phyloP scores from a whole-genome alignment of 345 rosid genomes.

The Syzygium jambos region DNA sequence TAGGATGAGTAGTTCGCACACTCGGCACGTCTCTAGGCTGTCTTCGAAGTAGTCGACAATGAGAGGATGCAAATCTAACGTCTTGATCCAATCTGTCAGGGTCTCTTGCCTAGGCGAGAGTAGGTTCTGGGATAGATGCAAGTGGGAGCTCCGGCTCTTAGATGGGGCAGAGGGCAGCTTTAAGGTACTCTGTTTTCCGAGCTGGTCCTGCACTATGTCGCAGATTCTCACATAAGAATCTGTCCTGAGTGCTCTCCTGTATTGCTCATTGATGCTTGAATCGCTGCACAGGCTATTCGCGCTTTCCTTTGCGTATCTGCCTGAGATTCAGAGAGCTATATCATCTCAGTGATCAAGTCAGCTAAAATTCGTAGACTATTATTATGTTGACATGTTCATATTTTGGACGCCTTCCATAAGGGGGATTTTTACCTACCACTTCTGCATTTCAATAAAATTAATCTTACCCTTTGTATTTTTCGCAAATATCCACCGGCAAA shows the following conservation, averaged over 20 bases:
- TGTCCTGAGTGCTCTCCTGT: not conserved
- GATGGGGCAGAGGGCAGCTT: not conserved
- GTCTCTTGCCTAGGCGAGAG: slow-evolving; percentile 54
- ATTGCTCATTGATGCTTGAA: not conserved
- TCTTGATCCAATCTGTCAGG: slow-evolving; percentile 20
- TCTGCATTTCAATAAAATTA: not conserved
- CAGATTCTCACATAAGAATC: not conserved
- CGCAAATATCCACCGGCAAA: not conserved
- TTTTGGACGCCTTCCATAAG: not conserved
- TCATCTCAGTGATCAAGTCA: not conserved
- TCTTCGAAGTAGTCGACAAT: slow-evolving; percentile 38
- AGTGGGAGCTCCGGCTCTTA: not conserved
- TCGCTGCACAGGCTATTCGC: not conserved
- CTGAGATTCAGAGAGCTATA: not conserved
- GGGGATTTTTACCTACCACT: not conserved
- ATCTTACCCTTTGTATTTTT: not conserved
- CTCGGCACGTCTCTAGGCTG: slow-evolving; percentile 36
- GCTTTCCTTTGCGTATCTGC: not conserved
- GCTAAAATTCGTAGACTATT: not conserved
- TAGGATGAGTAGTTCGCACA: slow-evolving; percentile 53
- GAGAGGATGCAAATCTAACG: slow-evolving; percentile 26
- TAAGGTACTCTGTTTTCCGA: not conserved
- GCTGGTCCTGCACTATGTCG: not conserved
- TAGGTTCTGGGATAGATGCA: slow-evolving; percentile 45
- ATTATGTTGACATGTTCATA: not conserved